These are phyloP conservation scores for Apiospora rasikravindrae DNA, from an alignment of 2,329 filamentous ascomycete genomes.

Conservation along the genomic window DNA sequence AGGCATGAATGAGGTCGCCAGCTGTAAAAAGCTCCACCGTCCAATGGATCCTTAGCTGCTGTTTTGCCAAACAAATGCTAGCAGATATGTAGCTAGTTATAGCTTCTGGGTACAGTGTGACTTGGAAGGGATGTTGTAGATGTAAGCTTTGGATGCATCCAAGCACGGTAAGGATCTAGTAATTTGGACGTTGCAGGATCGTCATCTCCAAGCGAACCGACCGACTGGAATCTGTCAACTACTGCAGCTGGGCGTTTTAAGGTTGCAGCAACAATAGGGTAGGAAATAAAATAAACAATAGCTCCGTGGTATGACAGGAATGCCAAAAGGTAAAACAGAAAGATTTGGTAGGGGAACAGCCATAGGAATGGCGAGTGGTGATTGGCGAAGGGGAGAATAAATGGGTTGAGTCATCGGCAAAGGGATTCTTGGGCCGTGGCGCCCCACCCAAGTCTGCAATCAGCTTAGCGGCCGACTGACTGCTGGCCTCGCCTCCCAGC, in stretches of 20 bases:
- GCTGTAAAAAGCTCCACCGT: neutral
- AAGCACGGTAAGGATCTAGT: neutral
- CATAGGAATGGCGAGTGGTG: conserved; percentile 11
- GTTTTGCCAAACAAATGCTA: neutral
- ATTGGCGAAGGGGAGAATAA: neutral
- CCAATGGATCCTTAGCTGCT: neutral
- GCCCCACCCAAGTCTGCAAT: neutral
- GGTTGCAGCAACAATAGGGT: conserved; percentile 14
- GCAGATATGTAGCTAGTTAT: neutral
- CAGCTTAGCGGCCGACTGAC: neutral
- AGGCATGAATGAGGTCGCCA: neutral
- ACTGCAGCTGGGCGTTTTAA: conserved; percentile 11
- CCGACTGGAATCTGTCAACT: neutral
- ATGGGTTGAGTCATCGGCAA: conserved; percentile 24
- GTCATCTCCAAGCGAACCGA: neutral
- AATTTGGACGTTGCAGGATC: neutral
- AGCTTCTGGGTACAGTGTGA: neutral
- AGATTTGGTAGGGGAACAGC: neutral
- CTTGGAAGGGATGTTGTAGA: neutral
- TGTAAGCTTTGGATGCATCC: neutral
- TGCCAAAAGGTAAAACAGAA: neutral
- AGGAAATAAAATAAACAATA: conserved; percentile 10
- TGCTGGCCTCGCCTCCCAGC: conserved; percentile 8
- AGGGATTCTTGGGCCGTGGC: neutral
- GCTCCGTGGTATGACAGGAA: conserved; percentile 1